phyloP scores from a whole-genome alignment of 2,329 filamentous ascomycete genomes.

The Trichothecium roseum region DNA sequence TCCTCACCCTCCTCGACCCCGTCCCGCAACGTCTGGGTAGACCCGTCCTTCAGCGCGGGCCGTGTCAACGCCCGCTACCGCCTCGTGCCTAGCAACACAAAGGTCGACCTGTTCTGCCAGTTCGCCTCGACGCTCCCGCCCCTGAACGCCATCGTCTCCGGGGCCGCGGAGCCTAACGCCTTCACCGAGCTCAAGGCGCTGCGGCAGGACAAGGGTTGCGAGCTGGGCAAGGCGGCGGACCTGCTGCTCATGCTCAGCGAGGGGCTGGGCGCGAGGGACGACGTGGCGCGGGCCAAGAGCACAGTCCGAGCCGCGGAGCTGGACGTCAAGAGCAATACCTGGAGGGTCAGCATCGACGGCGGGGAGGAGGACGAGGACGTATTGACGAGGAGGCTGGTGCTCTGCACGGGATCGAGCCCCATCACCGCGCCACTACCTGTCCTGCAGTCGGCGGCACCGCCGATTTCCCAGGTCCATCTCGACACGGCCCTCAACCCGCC shows the following conservation, averaged over 20 bases:
- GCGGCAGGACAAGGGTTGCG: conserved; percentile 45
- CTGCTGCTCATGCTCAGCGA: conserved; percentile 34
- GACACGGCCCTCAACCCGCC: conserved; percentile 46
- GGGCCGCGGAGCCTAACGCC: conserved; percentile 38
- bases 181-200: conserved; percentile 41
- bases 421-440: conserved; percentile 31
- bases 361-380: not conserved
- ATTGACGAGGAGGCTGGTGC: conserved; percentile 31
- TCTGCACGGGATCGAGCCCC: conserved; percentile 49
- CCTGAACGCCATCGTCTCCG: conserved; percentile 39
- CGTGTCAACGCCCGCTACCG: conserved; percentile 43
- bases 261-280: conserved; percentile 22
- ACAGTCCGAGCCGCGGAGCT: too few species aligned
- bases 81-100: conserved; percentile 53
- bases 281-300: too few species aligned
- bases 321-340: too few species aligned
- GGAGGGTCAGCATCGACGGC: not conserved
- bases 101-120: conserved; percentile 46
- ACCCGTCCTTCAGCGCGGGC: conserved; percentile 43
- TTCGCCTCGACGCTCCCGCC: conserved; percentile 43
- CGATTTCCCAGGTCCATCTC: conserved; percentile 29
- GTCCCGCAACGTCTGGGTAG: conserved; percentile 42
- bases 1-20: too few species aligned
- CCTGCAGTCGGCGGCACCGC: conserved; percentile 10
- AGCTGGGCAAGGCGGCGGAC: conserved; percentile 46